Evolutionary conservation across 805 yeast species (phyloP).

Genomic region (Saccharomyces kudriavzevii): DNA sequence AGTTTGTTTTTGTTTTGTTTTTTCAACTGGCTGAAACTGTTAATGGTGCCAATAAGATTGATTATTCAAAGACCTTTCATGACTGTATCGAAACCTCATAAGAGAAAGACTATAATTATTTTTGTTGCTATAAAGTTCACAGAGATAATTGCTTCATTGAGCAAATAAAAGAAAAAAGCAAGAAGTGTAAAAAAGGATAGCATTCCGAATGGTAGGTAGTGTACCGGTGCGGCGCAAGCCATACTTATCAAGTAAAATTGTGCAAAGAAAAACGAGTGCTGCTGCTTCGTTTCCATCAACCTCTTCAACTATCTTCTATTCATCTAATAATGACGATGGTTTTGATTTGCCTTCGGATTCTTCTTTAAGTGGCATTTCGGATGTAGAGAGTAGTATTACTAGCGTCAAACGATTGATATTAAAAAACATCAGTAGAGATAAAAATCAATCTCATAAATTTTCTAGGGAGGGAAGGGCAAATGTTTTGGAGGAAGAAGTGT

Average conservation of each 20-base stretch:
- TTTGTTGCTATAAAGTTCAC: neutral
- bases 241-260: neutral
- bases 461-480: neutral
- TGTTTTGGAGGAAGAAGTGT: neutral
- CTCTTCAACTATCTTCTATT: neutral
- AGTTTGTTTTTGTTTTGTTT: neutral
- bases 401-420: slow-evolving; percentile 12
- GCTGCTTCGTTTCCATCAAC: neutral
- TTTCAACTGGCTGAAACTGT: neutral
- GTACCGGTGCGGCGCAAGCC: neutral
- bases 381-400: slow-evolving; percentile 23
- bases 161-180: neutral
- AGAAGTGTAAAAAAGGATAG: too few species aligned
- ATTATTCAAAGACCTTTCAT: neutral
- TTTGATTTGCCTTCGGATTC: slow-evolving; percentile 30
- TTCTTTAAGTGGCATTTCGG: slow-evolving; percentile 33
- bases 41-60: neutral
- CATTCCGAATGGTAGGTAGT: neutral
- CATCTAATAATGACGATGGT: neutral
- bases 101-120: neutral
- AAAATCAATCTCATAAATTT: slow-evolving; percentile 17
- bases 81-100: neutral
- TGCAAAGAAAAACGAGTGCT: neutral
- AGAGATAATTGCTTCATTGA: neutral
- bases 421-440: slow-evolving; percentile 11